Evolutionary conservation across 148 eudicot species (phyloP).

Genomic region (Diospyros kaki): DNA sequence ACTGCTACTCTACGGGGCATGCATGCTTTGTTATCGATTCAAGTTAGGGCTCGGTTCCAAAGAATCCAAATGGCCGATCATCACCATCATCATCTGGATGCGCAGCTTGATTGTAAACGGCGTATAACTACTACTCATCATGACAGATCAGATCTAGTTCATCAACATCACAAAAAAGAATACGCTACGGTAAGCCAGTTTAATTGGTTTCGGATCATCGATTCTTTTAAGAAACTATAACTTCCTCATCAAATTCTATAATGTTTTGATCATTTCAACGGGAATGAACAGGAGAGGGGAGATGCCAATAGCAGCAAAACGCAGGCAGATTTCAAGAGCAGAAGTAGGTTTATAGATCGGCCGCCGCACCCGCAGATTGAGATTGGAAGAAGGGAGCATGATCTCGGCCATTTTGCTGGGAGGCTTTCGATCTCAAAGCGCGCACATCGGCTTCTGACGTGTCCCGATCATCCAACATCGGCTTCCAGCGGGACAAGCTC

Average conservation of each 20-base stretch:
- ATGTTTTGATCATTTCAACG: no score
- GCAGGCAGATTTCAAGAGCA: conserved; percentile 11
- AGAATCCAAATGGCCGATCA: conserved; percentile 27
- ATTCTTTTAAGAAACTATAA: no score
- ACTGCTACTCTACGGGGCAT: conserved; percentile 29
- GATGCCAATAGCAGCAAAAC: neutral
- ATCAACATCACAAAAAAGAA: no score
- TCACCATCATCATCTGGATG: neutral
- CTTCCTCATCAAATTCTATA: no score
- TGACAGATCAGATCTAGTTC: no score
- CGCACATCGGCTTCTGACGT: conserved; percentile 11
- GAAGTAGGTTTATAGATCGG: neutral
- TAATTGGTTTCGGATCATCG: neutral
- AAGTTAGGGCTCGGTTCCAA: conserved; percentile 39
- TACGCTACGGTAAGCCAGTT: neutral
- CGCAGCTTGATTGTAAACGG: neutral
- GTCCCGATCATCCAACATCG: conserved; percentile 3
- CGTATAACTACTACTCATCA: no score
- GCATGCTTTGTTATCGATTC: conserved; percentile 41
- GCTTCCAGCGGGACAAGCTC: conserved; percentile 12
- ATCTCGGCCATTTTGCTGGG: conserved; percentile 1
- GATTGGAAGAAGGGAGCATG: neutral
- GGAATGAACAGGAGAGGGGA: neutral
- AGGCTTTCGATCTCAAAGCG: conserved; percentile 12
- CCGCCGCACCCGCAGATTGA: neutral